phyloP scores from a whole-genome alignment of 495 filamentous ascomycete genomes.

The Sordaria brevicollis region DNA sequence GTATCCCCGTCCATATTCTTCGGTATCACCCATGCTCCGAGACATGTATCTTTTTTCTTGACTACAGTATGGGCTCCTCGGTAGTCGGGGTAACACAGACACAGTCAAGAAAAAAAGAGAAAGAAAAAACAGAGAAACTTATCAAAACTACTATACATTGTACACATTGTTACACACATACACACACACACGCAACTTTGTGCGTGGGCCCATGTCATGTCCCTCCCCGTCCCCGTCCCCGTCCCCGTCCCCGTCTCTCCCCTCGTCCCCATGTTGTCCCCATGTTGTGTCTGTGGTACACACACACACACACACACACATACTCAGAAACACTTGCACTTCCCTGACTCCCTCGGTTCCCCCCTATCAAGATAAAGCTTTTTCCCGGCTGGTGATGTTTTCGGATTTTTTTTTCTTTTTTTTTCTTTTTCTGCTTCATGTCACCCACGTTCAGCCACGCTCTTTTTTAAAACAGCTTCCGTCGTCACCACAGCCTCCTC shows the following conservation, averaged over 20 bases:
- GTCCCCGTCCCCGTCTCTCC: not conserved
- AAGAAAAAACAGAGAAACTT: not conserved
- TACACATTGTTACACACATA: no score
- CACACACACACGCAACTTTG: not conserved
- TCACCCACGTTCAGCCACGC: not conserved
- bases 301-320: no score
- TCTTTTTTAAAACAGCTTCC: not conserved
- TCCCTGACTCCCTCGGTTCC: not conserved
- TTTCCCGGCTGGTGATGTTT: not conserved
- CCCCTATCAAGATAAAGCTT: not conserved
- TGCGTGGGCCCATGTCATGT: not conserved
- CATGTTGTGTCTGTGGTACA: not conserved
- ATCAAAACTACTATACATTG: not conserved
- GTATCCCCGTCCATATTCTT: not conserved
- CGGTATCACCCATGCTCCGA: not conserved
- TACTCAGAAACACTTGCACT: no score
- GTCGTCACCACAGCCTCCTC: not conserved
- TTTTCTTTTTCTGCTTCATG: not conserved
- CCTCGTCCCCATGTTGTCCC: not conserved
- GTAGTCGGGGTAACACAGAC: not conserved
- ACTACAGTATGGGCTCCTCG: not conserved
- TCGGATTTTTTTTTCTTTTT: not conserved
- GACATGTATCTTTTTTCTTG: not conserved
- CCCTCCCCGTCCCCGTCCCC: not conserved
- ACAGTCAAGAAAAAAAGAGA: not conserved